Evolutionary conservation across 208 protist species (phyloP).

Genomic region (Angomonas desouzai): DNA sequence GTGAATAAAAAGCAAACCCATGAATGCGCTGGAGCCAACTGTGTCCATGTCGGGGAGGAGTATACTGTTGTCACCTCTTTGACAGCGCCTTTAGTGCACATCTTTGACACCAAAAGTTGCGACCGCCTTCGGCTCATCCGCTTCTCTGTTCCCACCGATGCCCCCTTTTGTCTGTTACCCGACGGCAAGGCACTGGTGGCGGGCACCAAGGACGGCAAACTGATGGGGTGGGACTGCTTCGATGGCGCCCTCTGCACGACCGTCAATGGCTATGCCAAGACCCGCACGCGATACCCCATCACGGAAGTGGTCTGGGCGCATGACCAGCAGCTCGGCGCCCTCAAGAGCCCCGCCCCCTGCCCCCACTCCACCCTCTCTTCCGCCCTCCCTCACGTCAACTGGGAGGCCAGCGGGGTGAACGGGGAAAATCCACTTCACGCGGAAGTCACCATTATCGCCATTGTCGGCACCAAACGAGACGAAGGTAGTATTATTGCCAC

Average conservation of each 20-base stretch:
- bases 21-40: slow-evolving; percentile 41
- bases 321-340: slow-evolving; percentile 47
- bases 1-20: slow-evolving; percentile 28
- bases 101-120: slow-evolving; percentile 52
- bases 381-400: slow-evolving; percentile 9
- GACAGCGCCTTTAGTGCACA: slow-evolving; percentile 40
- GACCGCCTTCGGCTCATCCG: slow-evolving; percentile 44
- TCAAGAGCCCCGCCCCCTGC: slow-evolving; percentile 39
- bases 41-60: slow-evolving; percentile 38
- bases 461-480: slow-evolving; percentile 38
- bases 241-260: slow-evolving; percentile 56
- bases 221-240: slow-evolving; percentile 61
- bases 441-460: slow-evolving; percentile 42
- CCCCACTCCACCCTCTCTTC: slow-evolving; percentile 19
- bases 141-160: slow-evolving; percentile 31
- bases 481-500: slow-evolving; percentile 29
- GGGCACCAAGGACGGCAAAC: slow-evolving; percentile 25
- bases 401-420: slow-evolving; percentile 12
- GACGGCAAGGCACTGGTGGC: slow-evolving; percentile 70
- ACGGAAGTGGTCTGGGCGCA: slow-evolving; percentile 47
- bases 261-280: slow-evolving; percentile 29
- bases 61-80: slow-evolving; percentile 57
- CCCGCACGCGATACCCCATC: slow-evolving; percentile 34
- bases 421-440: slow-evolving; percentile 11
- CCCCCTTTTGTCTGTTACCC: slow-evolving; percentile 41